A percentile compares a stretch with the other conserved stretches of the same genome.
phyloP scores from a whole-genome alignment of 495 filamentous ascomycete species.

The Neurospora tetrasperma region DNA sequence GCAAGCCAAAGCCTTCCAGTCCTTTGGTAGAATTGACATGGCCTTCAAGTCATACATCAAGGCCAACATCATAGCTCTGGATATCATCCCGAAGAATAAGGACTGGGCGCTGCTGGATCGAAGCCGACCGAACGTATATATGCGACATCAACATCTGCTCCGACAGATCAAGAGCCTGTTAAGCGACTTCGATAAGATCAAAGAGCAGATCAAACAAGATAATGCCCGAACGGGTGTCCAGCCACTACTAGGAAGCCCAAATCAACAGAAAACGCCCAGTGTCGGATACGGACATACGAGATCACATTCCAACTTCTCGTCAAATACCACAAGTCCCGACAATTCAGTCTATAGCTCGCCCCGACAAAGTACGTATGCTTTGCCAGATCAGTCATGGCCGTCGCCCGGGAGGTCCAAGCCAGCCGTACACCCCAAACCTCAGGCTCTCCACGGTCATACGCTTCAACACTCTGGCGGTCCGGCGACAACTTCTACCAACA shows the following conservation, averaged over 20 bases:
- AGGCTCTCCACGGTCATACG: slow-evolving; percentile 46
- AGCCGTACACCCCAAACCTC: slow-evolving; percentile 51
- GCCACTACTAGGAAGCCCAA: slow-evolving; percentile 11
- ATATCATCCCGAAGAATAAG: slow-evolving; percentile 45
- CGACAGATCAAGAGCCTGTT: slow-evolving; percentile 25
- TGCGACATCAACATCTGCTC: slow-evolving; percentile 38
- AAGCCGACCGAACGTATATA: slow-evolving; percentile 11
- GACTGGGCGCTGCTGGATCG: slow-evolving; percentile 18
- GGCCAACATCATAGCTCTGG: slow-evolving; percentile 63
- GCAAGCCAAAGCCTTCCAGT: slow-evolving; percentile 40
- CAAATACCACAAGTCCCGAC: neutral
- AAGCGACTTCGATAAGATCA: slow-evolving; percentile 47
- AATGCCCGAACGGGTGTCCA: slow-evolving; percentile 46
- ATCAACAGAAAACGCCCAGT: neutral
- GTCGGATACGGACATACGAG: neutral
- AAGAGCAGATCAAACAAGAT: slow-evolving; percentile 57
- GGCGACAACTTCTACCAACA: slow-evolving; percentile 2
- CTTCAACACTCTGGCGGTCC: slow-evolving; percentile 17
- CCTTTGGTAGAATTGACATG: slow-evolving; percentile 42
- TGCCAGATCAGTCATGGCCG: slow-evolving; percentile 3
- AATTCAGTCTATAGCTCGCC: neutral
- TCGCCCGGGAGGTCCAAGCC: slow-evolving; percentile 33
- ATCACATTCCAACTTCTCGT: neutral
- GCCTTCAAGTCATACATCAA: slow-evolving; percentile 63
- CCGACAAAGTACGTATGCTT: slow-evolving; percentile 7